Conservation (phyloP, 495 filamentous ascomycete genomes). For the Neurospora hispaniola region DNA sequence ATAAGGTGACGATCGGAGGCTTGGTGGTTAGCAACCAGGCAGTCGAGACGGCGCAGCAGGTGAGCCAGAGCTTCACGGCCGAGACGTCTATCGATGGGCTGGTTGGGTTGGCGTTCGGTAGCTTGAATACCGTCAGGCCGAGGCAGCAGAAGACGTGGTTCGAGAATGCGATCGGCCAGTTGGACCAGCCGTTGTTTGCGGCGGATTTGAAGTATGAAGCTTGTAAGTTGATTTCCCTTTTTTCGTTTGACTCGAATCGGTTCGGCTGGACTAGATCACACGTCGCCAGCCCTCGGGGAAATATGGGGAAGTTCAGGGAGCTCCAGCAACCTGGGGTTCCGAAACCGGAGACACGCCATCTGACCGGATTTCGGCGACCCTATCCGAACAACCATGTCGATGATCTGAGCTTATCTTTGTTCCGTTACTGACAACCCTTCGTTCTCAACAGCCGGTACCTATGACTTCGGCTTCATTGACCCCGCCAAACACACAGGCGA, state of each 20-base stretch:
- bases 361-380: neutral
- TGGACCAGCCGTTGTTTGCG: conserved; percentile 55
- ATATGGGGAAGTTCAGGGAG: neutral
- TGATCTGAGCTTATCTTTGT: neutral
- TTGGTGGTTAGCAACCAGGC: conserved; percentile 53
- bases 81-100: conserved; percentile 59
- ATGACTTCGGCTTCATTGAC: conserved; percentile 72
- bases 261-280: neutral
- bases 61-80: conserved; percentile 51
- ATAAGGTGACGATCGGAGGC: conserved; percentile 58
- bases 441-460: conserved; percentile 42
- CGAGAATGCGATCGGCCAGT: conserved; percentile 49
- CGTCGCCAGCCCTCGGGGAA: neutral
- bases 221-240: conserved; percentile 11
- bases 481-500: conserved; percentile 49
- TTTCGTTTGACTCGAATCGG: neutral
- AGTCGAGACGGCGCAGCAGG: conserved; percentile 54
- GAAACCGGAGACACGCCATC: neutral
- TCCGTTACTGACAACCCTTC: neutral
- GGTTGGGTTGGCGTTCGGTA: conserved; percentile 63
- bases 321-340: neutral
- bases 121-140: conserved; percentile 60
- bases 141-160: conserved; percentile 57
- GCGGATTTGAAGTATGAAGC: conserved; percentile 52
- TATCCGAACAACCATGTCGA: neutral